Base-by-base conservation (phyloP, 768 basidiomycete species). In the Trametes sanguinea region DNA sequence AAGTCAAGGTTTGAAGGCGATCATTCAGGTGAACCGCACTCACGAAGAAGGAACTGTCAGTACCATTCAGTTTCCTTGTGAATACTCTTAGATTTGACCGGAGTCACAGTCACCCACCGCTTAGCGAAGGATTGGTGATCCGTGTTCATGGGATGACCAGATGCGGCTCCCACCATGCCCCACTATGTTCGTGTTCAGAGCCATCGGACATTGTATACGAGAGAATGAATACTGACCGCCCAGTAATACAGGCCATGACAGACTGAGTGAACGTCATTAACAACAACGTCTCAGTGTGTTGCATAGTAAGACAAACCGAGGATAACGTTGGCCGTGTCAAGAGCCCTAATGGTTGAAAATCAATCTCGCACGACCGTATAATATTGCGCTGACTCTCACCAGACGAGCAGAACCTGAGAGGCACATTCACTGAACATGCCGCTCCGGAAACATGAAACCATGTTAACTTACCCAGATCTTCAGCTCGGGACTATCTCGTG, bases 401-500 rank as follows among this genome's bases (percentile, higher is more conserved):
- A 63, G 13, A 63, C 62, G 11, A 59, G 42, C 22, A 63, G 29
- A 11, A 63, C 62, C 62, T 63, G 13, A 0, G n/a, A 8, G 11
- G 4, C 14, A 10, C 35, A 22, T 1, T 10, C 6, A 1, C 13
- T 44, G 8, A 17, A 8, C 16, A 30, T 33, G 48, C 13, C 30
- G 27, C 9, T 50, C 11, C 30, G 27, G 17, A 4, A 1, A 3
- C 32, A 8, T 4, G 11, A 11, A 30, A 11, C 11, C 35, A 37
- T 37, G 35, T 37, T 37, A 37, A 37, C 35, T 37, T 30, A 64
- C 63, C 63, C 63, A 64, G 22, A 60, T 33, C n/a, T 64, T 64
- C 17, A 64, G 58, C 42, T 64, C 63, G 63, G 63, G 63, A 33
- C 63, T 54, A 60, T 64, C 63, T 64, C 63, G 63, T 44, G 63